These are phyloP conservation scores for Prunus davidiana DNA, from an alignment of 306 rosid species.

Conservation along the genomic window DNA sequence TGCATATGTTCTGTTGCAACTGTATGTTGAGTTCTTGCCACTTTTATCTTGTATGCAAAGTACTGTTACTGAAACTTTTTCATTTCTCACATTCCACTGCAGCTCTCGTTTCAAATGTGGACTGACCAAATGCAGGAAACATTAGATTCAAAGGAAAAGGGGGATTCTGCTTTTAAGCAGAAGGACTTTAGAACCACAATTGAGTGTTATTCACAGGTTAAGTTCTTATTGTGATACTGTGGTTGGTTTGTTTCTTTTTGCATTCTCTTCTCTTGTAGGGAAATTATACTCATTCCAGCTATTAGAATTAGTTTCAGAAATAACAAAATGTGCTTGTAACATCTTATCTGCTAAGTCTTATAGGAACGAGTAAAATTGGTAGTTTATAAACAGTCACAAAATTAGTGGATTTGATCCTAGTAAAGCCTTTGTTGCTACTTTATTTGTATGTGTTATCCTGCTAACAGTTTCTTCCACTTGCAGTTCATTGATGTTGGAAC, in stretches of 20 bases:
- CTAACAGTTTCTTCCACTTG: constrained; percentile 15
- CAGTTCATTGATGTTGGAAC: constrained; percentile 76
- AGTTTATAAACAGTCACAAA: not conserved
- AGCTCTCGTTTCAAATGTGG: constrained; percentile 89
- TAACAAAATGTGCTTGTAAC: not conserved
- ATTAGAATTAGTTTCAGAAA: not conserved
- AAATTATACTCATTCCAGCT: not conserved
- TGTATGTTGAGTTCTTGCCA: not conserved
- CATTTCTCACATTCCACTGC: constrained; percentile 21
- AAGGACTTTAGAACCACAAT: constrained; percentile 61
- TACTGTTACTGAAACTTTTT: constrained; percentile 10
- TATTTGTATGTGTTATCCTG: not conserved
- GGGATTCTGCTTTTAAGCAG: constrained; percentile 61
- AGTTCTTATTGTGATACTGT: constrained; percentile 15
- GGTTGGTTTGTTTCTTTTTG: not conserved
- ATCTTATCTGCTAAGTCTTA: not conserved
- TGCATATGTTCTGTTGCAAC: not conserved
- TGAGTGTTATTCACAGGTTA: constrained; percentile 68
- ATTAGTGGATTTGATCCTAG: not conserved
- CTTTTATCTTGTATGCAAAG: not conserved
- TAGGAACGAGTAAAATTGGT: not conserved
- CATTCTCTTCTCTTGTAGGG: not conserved
- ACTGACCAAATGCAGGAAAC: constrained; percentile 81
- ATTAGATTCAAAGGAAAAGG: constrained; percentile 67
- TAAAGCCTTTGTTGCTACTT: not conserved